A percentile compares a stretch with the other conserved stretches of the same genome.
These are phyloP conservation scores for Cryptococcus sp. DNA, from an alignment of 1,284 basidiomycete genomes.

Conservation along the genomic window DNA sequence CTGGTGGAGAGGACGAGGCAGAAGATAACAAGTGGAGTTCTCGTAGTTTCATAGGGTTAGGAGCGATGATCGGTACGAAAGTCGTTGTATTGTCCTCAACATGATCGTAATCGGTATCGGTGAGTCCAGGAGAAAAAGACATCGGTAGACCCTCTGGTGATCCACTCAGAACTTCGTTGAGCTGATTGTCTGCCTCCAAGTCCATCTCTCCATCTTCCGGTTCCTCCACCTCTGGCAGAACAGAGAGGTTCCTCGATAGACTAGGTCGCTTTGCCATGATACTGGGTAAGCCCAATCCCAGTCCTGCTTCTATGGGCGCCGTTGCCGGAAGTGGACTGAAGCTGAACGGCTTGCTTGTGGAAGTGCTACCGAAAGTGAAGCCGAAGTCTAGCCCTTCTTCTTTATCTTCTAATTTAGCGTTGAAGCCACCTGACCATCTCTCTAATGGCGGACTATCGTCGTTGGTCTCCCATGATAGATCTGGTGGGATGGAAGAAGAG, in stretches of 20 bases:
- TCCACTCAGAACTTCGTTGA: neutral
- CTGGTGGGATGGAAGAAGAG: constrained; percentile 10
- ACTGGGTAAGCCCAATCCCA: constrained; percentile 15
- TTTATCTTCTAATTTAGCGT: constrained; percentile 15
- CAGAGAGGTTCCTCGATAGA: constrained; percentile 21
- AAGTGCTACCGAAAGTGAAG: constrained; percentile 8
- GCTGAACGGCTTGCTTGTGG: constrained; percentile 4
- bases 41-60: constrained; percentile 28
- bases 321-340: neutral
- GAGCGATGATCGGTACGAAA: constrained; percentile 9
- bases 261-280: constrained; percentile 20
- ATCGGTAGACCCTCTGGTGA: neutral
- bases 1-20: constrained; percentile 18
- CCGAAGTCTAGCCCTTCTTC: constrained; percentile 28
- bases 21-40: constrained; percentile 35
- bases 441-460: constrained; percentile 15
- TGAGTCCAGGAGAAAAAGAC: neutral
- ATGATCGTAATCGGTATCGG: neutral
- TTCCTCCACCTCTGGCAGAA: constrained; percentile 39
- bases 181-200: neutral
- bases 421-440: constrained; percentile 15
- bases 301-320: neutral
- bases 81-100: neutral
- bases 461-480: constrained; percentile 20
- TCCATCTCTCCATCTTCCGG: constrained; percentile 31